phyloP scores from a whole-genome alignment of 2,329 filamentous ascomycete genomes.

The Aspergillus calidoustus region DNA sequence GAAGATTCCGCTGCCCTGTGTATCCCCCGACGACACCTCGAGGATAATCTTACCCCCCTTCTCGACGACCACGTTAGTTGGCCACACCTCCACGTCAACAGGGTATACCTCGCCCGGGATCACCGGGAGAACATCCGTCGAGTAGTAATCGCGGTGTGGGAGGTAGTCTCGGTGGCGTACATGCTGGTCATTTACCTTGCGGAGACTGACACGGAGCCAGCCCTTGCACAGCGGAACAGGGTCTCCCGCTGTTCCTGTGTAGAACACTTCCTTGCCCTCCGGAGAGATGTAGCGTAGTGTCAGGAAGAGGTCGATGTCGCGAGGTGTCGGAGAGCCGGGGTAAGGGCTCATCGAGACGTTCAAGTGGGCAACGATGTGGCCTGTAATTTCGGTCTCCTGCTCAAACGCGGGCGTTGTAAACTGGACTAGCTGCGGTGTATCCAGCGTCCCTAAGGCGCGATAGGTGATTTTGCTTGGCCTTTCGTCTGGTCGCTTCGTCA shows the following conservation, averaged over 20 bases:
- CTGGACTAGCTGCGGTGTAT: slow-evolving; percentile 58
- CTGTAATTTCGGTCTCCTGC: slow-evolving; percentile 71
- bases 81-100: slow-evolving; percentile 53
- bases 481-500: slow-evolving; percentile 31
- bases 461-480: slow-evolving; percentile 57
- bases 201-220: slow-evolving; percentile 58
- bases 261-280: slow-evolving; percentile 57
- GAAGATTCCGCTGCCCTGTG: slow-evolving; percentile 57
- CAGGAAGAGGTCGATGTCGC: slow-evolving; percentile 60
- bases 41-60: slow-evolving; percentile 36
- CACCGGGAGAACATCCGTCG: slow-evolving; percentile 53
- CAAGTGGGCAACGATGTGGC: slow-evolving; percentile 67
- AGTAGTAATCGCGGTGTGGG: slow-evolving; percentile 57
- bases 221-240: slow-evolving; percentile 60
- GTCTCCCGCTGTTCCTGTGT: slow-evolving; percentile 61
- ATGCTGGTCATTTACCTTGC: slow-evolving; percentile 52
- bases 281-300: slow-evolving; percentile 58
- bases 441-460: slow-evolving; percentile 61
- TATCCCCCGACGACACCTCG: slow-evolving; percentile 51
- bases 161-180: slow-evolving; percentile 51
- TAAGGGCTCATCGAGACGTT: slow-evolving; percentile 60
- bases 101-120: slow-evolving; percentile 55
- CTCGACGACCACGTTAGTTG: slow-evolving; percentile 43
- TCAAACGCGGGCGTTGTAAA: slow-evolving; percentile 64
- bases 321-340: slow-evolving; percentile 45